phyloP scores from a whole-genome alignment of 1,284 basidiomycete species.

The Fomes fomentarius region DNA sequence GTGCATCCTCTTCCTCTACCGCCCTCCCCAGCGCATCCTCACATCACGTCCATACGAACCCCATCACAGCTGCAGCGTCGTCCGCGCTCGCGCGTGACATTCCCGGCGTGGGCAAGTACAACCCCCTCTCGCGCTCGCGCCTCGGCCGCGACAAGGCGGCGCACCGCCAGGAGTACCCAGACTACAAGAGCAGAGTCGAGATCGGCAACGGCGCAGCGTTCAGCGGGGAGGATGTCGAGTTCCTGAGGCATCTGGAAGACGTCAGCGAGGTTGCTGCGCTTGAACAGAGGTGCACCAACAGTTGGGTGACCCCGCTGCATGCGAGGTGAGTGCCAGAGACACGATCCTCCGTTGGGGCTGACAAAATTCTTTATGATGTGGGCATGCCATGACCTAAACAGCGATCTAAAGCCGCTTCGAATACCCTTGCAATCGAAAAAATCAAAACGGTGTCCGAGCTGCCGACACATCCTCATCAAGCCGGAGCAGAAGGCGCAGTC shows the following conservation, averaged over 20 bases:
- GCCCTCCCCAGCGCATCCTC: conserved; percentile 48
- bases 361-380: conserved; percentile 5
- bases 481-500: conserved; percentile 96
- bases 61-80: conserved; percentile 84
- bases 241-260: conserved; percentile 63
- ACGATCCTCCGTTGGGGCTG: conserved; percentile 5
- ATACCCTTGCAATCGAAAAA: conserved; percentile 92
- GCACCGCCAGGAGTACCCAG: conserved; percentile 74
- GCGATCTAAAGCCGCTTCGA: conserved; percentile 83
- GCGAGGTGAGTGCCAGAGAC: conserved; percentile 54
- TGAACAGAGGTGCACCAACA: conserved; percentile 81
- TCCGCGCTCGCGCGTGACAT: conserved; percentile 82
- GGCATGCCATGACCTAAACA: conserved; percentile 35
- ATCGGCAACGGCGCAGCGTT: conserved; percentile 54
- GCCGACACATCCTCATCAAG: conserved; percentile 96
- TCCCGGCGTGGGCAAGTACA: conserved; percentile 76
- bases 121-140: conserved; percentile 59
- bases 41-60: conserved; percentile 73
- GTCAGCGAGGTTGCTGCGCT: conserved; percentile 69
- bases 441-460: conserved; percentile 93
- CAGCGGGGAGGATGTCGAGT: conserved; percentile 75
- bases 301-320: conserved; percentile 74
- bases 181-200: conserved; percentile 73
- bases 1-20: conserved; percentile 73
- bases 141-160: conserved; percentile 58